Evolutionary conservation across 345 rosid species (phyloP), one percentile per base, ranked within the genome.

Genomic region (Eucalyptus coolabah): DNA sequence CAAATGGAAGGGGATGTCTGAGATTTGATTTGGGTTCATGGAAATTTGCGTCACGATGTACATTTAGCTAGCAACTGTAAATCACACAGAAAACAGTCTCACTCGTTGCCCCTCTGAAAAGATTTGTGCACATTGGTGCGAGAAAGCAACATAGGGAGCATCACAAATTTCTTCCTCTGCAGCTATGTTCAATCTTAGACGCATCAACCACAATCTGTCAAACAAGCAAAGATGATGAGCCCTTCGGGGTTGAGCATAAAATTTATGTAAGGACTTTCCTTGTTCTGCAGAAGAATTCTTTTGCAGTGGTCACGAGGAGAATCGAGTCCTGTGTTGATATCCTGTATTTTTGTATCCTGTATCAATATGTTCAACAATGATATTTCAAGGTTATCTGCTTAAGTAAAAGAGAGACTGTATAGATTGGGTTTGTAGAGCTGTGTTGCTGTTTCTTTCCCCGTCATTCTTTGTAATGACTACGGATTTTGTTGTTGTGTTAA

Each of bases 1-100:
- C 88, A 91, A 90, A 89, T 90, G 72, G 95, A 93, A 91, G 90
- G 90, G 47, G 91, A 93, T 83, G 80, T 93, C 88, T 93, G 42
- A 47, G 72, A 47, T 49, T 50, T 19, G 65, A 40, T 56, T 19
- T 50, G 72, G 87, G 77, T n/a, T 28, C 19, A 51, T 4, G 47
- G 86, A 82, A 45, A 53, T 24, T 53, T 80, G 26, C 2, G 77
- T 60, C 49, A 49, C 32, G 42, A 89, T 83, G 88, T 86, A 53
- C 23, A 89, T 89, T 77, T 1, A 77, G 85, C 47, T 40, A 40
- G 47, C 85, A 77, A 40, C 85, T 77, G 85, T 77, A 77, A 77
- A 77, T 40, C 47, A 40, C 85, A 77, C 85, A 77, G 85, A 44
- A 77, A 21, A 77, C 17, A 30, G 85, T 77, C 85, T 77, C 85